These are phyloP conservation scores for Salix caprea DNA, from an alignment of 345 rosid genomes.

Conservation along the genomic window DNA sequence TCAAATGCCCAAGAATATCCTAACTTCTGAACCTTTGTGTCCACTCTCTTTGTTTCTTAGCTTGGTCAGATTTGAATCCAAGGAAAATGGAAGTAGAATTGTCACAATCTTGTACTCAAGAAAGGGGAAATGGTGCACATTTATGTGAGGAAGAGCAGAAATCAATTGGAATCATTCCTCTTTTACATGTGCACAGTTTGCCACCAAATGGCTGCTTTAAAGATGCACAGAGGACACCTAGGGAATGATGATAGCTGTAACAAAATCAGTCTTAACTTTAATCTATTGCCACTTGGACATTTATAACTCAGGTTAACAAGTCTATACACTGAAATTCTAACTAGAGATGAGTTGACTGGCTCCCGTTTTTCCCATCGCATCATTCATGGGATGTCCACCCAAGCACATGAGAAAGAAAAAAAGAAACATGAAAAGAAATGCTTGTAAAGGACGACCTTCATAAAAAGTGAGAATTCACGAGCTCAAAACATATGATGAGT, in stretches of 20 bases:
- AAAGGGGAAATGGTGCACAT: background rate
- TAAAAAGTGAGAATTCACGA: background rate
- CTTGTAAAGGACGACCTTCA: background rate
- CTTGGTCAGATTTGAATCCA: background rate
- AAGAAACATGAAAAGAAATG: background rate
- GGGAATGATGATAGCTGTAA: background rate
- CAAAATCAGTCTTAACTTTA: background rate
- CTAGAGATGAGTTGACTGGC: background rate
- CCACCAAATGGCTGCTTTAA: background rate
- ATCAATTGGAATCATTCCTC: background rate
- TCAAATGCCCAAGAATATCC: background rate
- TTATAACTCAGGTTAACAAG: background rate
- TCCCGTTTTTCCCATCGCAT: background rate
- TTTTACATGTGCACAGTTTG: background rate
- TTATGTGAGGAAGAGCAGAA: background rate
- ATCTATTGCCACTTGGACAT: background rate
- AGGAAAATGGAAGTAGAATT: background rate
- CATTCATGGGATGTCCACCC: background rate
- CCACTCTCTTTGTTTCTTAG: background rate
- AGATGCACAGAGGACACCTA: background rate
- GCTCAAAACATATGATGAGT: background rate
- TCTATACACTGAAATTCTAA: background rate
- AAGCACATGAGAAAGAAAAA: background rate
- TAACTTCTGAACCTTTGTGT: background rate
- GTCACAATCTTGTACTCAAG: background rate